Base-by-base conservation (phyloP, 1,284 basidiomycete species). In the Mrakiaceae sp. region DNA sequence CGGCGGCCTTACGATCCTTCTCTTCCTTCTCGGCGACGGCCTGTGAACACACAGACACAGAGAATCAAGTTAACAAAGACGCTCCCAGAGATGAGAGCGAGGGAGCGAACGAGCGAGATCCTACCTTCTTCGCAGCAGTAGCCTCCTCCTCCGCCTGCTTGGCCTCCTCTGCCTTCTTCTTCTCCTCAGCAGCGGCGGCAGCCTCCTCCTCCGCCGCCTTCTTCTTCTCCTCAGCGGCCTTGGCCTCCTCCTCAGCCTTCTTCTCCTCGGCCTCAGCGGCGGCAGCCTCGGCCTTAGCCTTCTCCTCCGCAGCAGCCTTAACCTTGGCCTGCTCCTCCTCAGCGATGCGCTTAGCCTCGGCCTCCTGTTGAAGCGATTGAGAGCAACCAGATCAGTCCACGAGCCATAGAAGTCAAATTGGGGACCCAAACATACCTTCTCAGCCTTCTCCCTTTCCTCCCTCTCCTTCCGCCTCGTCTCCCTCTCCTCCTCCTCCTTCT, bases 401-500 rank as follows among this genome's bases (percentile, higher is more conserved):
- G 40, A 60, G 16, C 7, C 2, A 60, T 9, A 4, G 5, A 50
- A 52, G 27, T 27, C 27, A 50, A 39, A 9, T 12, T 4, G 43
- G 42, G 42, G 6, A 46, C 12, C 6, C 8, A 62, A n/a, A 9
- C 52, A 11, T 39, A 53, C 65, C 70, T 76, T 71, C 71, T 78
- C 79, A 60, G 83, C 82, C 67, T 81, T 79, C 64, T 74, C 74
- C 48, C 66, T 67, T 60, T 68, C 68, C 68, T 79, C 80, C 60
- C 82, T 79, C 62, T 83, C 82, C 67, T 81, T 79, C 64, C 74
- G 73, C 43, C 70, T 70, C 48, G 67, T 67, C 62, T 68, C 68
- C 68, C 79, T 80, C 60, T 82, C 79, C 62, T 83, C 82, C 67
- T 81, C 79, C 64, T 75, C 73, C 43, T 70, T 70, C n/a, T 81